Conservation (phyloP, 2,329 filamentous ascomycete genomes). For the Neopestalotiopsis sp. region DNA sequence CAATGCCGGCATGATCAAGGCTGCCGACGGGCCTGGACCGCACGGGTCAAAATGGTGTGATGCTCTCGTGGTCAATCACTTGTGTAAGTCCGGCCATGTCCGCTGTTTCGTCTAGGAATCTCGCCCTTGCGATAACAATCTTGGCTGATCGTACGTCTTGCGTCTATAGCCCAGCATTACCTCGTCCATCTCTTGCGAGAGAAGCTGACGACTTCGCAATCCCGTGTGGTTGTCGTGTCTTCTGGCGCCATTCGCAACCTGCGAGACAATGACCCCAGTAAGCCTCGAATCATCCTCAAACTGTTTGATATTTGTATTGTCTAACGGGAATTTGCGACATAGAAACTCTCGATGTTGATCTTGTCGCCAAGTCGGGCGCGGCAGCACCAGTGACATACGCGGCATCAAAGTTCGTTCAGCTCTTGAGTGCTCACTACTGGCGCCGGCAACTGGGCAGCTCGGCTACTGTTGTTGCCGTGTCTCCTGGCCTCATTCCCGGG, state of each 20-base stretch:
- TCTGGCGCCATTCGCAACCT: slow-evolving; percentile 52
- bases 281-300: slow-evolving; percentile 16
- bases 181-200: slow-evolving; percentile 53
- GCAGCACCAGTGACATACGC: slow-evolving; percentile 39
- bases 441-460: slow-evolving; percentile 51
- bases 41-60: slow-evolving; percentile 56
- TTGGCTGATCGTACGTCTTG: not conserved
- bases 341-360: slow-evolving; percentile 28
- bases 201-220: slow-evolving; percentile 50
- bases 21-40: slow-evolving; percentile 39
- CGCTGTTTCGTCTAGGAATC: not conserved
- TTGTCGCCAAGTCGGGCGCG: slow-evolving; percentile 41
- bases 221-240: slow-evolving; percentile 56
- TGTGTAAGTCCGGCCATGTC: slow-evolving; percentile 43
- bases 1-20: slow-evolving; percentile 51
- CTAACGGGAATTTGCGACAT: not conserved
- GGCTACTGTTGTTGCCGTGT: slow-evolving; percentile 56
- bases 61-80: slow-evolving; percentile 55
- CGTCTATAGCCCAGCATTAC: slow-evolving; percentile 55
- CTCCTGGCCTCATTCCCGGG: slow-evolving; percentile 55
- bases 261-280: slow-evolving; percentile 42
- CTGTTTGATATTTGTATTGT: not conserved
- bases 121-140: not conserved
- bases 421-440: slow-evolving; percentile 61
- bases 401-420: slow-evolving; percentile 54